phyloP scores from a whole-genome alignment of 805 yeast species.

The Ogataea neopini region DNA sequence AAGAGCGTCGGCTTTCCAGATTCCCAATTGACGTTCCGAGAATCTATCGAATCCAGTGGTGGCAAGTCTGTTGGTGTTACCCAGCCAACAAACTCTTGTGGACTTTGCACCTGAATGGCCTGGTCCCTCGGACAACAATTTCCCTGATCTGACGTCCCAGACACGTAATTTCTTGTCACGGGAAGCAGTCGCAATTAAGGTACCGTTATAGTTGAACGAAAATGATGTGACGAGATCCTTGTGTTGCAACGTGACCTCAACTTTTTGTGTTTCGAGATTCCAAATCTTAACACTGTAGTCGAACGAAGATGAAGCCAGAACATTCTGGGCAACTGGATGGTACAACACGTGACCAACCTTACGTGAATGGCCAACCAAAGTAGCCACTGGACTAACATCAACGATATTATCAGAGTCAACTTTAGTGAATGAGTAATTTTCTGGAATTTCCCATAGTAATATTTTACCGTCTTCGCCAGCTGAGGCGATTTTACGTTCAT shows the following conservation, averaged over 20 bases:
- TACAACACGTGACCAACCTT: constrained; percentile 91
- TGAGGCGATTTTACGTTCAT: constrained; percentile 71
- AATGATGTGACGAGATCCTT: constrained; percentile 92
- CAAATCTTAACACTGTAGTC: constrained; percentile 92
- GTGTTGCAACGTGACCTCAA: constrained; percentile 73
- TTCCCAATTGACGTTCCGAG: constrained; percentile 92
- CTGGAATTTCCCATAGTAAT: constrained; percentile 86
- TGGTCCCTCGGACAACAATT: constrained; percentile 75
- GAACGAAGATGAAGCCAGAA: constrained; percentile 85
- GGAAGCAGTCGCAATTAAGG: constrained; percentile 80
- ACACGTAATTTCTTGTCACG: constrained; percentile 89
- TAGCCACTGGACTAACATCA: constrained; percentile 71
- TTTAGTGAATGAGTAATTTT: constrained; percentile 68
- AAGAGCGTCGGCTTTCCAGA: constrained; percentile 83
- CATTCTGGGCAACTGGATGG: constrained; percentile 86
- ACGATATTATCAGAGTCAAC: constrained; percentile 51
- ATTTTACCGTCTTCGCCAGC: constrained; percentile 81
- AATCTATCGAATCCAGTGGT: constrained; percentile 94
- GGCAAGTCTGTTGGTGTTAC: constrained; percentile 77
- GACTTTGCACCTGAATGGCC: constrained; percentile 95
- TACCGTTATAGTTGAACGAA: constrained; percentile 87
- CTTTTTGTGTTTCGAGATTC: constrained; percentile 78
- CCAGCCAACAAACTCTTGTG: constrained; percentile 87
- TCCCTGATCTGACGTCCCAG: constrained; percentile 84
- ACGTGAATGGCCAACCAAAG: constrained; percentile 81